Percentiles rank a stretch among this genome's conserved stretches.
Evolutionary conservation across 2,329 filamentous ascomycete genomes (phyloP).

Genomic region (Juglanconis sp.): DNA sequence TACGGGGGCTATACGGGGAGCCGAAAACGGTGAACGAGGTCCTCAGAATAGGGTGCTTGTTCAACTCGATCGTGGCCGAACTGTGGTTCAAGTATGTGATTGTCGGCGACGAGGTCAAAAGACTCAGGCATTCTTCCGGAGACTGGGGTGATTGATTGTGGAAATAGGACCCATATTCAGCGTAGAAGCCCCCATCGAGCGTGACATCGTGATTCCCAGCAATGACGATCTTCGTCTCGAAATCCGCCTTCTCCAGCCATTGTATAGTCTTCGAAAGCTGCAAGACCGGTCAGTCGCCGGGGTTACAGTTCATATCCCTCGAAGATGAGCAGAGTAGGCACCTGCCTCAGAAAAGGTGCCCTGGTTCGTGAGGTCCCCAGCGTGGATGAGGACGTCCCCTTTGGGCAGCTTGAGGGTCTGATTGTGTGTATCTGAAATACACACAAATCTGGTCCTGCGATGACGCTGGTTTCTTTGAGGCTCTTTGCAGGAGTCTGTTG

Average conservation of each 20-base stretch:
- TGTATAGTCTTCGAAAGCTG: slow-evolving; percentile 57
- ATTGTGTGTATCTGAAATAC: slow-evolving; percentile 76
- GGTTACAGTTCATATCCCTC: no score
- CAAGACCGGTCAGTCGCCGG: neutral
- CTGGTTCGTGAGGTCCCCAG: slow-evolving; percentile 73
- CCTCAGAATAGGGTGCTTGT: slow-evolving; percentile 48
- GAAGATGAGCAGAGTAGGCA: neutral
- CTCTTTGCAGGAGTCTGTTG: neutral
- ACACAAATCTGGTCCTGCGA: slow-evolving; percentile 63
- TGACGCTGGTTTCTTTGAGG: slow-evolving; percentile 18
- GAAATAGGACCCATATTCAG: slow-evolving; percentile 48
- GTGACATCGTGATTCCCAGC: slow-evolving; percentile 76
- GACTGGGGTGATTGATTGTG: slow-evolving; percentile 57
- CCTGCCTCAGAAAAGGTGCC: slow-evolving; percentile 55
- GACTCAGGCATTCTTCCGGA: slow-evolving; percentile 47
- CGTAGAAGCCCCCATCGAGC: slow-evolving; percentile 62
- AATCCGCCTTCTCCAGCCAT: slow-evolving; percentile 67
- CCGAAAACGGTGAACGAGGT: slow-evolving; percentile 68
- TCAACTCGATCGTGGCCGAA: slow-evolving; percentile 52
- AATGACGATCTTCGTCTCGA: slow-evolving; percentile 68
- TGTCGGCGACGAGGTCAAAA: slow-evolving; percentile 51
- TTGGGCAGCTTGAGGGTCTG: slow-evolving; percentile 60
- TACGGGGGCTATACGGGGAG: slow-evolving; percentile 61
- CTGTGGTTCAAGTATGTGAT: slow-evolving; percentile 66
- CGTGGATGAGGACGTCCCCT: slow-evolving; percentile 73